A percentile compares a stretch with the other conserved stretches of the same genome.
Conservation (phyloP, 2,329 filamentous ascomycete species). For the Penicillium occitanis region DNA sequence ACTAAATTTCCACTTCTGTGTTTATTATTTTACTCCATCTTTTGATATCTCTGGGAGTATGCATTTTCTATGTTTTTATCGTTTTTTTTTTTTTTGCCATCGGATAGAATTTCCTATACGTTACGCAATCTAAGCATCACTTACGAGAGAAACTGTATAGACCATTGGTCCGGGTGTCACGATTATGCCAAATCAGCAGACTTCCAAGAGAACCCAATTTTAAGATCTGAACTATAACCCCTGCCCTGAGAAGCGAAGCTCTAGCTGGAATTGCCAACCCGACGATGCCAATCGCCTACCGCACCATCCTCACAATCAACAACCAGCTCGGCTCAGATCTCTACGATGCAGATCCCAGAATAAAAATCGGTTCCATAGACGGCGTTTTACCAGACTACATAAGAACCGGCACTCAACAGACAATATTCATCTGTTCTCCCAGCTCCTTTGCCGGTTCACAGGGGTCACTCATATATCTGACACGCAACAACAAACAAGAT, state of each 20-base stretch:
- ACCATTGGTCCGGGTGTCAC: neutral
- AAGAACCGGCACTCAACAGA: constrained; percentile 9
- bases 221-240: neutral
- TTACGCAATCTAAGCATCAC: constrained; percentile 4
- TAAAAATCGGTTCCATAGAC: constrained; percentile 8
- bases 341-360: constrained; percentile 15
- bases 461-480: constrained; percentile 16
- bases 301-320: constrained; percentile 20
- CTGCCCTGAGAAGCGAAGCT: neutral
- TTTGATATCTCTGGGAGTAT: neutral
- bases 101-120: constrained; percentile 4
- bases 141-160: neutral
- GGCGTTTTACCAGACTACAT: constrained; percentile 17
- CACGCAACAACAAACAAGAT: neutral
- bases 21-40: neutral
- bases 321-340: constrained; percentile 17
- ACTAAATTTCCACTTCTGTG: neutral
- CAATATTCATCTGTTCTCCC: constrained; percentile 12
- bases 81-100: neutral
- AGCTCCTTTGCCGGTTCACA: constrained; percentile 17
- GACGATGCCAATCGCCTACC: constrained; percentile 20
- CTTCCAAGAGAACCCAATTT: neutral
- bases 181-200: neutral
- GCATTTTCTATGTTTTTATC: neutral
- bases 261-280: neutral